These are phyloP conservation scores for Tolypocladium nubicola DNA, from an alignment of 2,329 filamentous ascomycete genomes.

Conservation along the genomic window DNA sequence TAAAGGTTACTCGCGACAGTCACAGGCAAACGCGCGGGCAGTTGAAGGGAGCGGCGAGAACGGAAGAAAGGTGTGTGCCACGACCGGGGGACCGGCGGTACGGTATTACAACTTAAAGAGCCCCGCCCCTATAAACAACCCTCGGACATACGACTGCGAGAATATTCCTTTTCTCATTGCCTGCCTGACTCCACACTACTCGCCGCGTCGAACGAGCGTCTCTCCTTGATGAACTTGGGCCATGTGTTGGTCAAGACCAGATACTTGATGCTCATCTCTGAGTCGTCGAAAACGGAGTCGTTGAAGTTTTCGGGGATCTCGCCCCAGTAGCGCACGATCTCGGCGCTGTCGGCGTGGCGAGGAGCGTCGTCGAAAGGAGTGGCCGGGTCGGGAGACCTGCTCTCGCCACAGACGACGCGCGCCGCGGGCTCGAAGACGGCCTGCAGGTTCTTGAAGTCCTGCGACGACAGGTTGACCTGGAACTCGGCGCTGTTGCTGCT, in stretches of 20 bases:
- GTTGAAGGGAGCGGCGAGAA: not conserved
- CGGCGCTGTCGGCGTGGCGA: conserved; percentile 9
- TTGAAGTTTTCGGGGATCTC: conserved; percentile 42
- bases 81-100: not conserved
- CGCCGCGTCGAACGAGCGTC: conserved; percentile 18
- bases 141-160: not conserved
- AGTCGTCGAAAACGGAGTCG: conserved; percentile 45
- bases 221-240: conserved; percentile 45
- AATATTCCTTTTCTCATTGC: not conserved
- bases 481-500: conserved; percentile 52
- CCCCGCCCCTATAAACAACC: not conserved
- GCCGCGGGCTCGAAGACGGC: conserved; percentile 45
- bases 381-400: conserved; percentile 26
- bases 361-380: conserved; percentile 31
- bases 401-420: conserved; percentile 30
- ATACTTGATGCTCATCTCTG: conserved; percentile 53
- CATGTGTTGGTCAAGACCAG: conserved; percentile 61
- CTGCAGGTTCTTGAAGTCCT: conserved; percentile 43
- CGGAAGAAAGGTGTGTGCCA: not conserved
- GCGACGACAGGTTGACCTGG: conserved; percentile 53
- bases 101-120: not conserved
- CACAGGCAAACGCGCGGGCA: not conserved
- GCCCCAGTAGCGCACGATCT: conserved; percentile 25
- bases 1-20: not conserved
- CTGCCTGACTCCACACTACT: conserved; percentile 6